phyloP scores from a whole-genome alignment of 2,329 filamentous ascomycete genomes.

The Botrytis pseudocinerea region DNA sequence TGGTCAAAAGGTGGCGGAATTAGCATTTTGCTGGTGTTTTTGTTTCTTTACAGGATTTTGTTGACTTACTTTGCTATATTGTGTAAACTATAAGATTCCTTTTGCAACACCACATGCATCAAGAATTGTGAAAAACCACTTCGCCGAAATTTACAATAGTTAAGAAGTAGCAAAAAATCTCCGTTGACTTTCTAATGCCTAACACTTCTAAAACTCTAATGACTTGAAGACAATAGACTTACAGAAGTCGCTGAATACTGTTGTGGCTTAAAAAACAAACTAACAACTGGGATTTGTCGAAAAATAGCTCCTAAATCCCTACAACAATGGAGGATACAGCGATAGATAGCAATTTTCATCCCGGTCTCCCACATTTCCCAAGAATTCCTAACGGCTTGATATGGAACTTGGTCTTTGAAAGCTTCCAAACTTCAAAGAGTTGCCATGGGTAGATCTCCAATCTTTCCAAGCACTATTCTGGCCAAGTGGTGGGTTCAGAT shows the following conservation, averaged over 20 bases:
- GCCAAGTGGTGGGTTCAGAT: not conserved
- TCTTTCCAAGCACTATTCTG: not conserved
- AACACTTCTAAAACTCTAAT: not conserved
- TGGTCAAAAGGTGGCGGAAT: not conserved
- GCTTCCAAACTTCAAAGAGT: not conserved
- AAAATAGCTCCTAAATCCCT: not conserved
- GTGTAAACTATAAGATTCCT: not conserved
- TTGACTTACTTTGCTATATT: not conserved
- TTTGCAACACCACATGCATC: not conserved
- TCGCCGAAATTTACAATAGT: not conserved
- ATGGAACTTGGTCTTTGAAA: not conserved
- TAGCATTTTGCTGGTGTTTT: not conserved
- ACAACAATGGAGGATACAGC: not conserved
- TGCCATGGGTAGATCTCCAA: not conserved
- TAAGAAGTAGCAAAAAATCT: not conserved
- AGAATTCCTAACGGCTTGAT: not conserved
- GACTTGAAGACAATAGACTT: not conserved
- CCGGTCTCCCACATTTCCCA: not conserved
- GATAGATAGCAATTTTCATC: not conserved
- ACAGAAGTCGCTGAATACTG: not conserved
- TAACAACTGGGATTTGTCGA: not conserved
- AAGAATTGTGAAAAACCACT: not conserved
- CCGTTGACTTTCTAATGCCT: not conserved
- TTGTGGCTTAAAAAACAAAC: not conserved
- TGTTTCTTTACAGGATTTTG: rapidly evolving